Evolutionary conservation across 2,329 filamentous ascomycete species (phyloP), one percentile per base, ranked within the genome.

Genomic region (Parastagonospora nodorum): DNA sequence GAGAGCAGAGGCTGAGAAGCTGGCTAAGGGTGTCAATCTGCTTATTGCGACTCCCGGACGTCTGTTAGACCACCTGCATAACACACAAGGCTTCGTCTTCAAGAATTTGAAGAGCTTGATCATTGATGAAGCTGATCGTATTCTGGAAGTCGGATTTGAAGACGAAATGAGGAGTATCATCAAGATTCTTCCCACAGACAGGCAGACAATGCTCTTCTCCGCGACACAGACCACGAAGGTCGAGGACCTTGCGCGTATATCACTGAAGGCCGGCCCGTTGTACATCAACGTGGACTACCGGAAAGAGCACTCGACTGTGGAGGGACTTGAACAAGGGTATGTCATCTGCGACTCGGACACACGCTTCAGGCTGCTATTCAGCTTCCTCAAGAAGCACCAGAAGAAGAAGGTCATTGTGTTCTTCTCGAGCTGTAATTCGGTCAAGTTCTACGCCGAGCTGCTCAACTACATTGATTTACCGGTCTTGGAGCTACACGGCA

Each of bases 331-430:
- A 75, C 94, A 99, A 76, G 94, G 94, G 49, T 99, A 97, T 72
- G 89, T 97, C 15, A 81, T 97, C 50, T 96, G 92, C 76, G 92
- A 97, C 53, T 88, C 90, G 5, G 92, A 97, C 74, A 92, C 93
- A 77, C 88, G 94, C 19, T 99, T 99, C 80, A 80, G 96, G 31
- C 81, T 99, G 16, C 84, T 99, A 19, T 97, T 96, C 78, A 93
- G 90, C 0, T 97, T 99, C 79, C 80, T 99, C 41, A 94, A 95
- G 78, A 86, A 89, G 63, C 91, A 96, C 77, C 81, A 89, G 48
- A 93, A 92, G 82, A 97, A 97, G 78, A 97, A 97, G 83, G 89
- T 96, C 57, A 96, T 97, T 71, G 92, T 97, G 54, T 97, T 97
- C 80, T 92, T 97, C 77, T 66, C 58, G 12, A 91, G 87, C 68